Base-by-base conservation (phyloP, 164 flowering plant genomes). In the grape (Vitis vinifera) region DNA sequence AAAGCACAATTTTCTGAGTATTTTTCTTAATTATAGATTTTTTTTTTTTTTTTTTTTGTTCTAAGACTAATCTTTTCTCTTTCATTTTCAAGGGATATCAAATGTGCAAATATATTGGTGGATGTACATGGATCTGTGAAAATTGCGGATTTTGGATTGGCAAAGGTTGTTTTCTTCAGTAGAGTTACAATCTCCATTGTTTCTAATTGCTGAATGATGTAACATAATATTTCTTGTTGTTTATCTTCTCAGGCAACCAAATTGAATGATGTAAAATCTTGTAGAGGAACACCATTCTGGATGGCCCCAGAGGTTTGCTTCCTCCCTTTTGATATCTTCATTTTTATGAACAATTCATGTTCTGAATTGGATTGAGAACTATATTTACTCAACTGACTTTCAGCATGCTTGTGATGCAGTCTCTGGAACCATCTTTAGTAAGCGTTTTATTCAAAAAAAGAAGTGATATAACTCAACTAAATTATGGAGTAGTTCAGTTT, bases 31-130 rank as follows among this genome's bases (percentile, higher is more conserved):
- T 31, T 31, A 31, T 0, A 31, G 3, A 16, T 48, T 48, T 0
- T 17, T 17, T 17, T 0, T 17, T 17, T 0, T 17, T 49, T 1
- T 19, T 19, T 19, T 63, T 68, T 23, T 69, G 10, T 51, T 55
- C 63, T 49, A 59, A n/a, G 15, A 44, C 7, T 44, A 3, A 11
- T 3, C 27, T 30, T 48, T 60, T 44, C 10, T 23, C 23, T 14
- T 59, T 51, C 11, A 27, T 69, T 49, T 63, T 67, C 8, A 37
- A 83, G 84, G 74, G 86, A 83, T 63, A 78, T 83, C 62, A 83
- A 83, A 63, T 81, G 86, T 72, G 80, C 86, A 12, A 83, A 83
- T 58, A 81, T 83, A 83, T 68, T 83, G 76, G 84, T 83, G 62
- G 75, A 79, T 63, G 76, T 65, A 30, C 71, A 50, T 64, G 85